Conservation (phyloP, 805 yeast species). For the Millerozyma acaciae region DNA sequence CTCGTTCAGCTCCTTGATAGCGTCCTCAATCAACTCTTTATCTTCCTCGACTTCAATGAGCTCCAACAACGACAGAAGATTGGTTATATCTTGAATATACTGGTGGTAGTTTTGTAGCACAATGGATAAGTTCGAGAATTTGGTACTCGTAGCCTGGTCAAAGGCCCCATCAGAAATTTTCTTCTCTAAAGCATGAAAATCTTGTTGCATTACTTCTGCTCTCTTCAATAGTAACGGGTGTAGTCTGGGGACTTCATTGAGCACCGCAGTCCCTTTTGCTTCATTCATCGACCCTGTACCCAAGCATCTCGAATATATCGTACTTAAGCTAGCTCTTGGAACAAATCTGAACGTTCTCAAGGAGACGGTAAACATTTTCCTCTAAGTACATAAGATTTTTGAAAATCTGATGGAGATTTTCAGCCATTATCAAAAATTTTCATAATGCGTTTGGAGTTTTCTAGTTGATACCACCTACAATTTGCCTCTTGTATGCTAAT, state of each 20-base stretch:
- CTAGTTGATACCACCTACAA: slow-evolving; percentile 3
- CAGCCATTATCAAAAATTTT: no score
- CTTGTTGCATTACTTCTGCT: slow-evolving; percentile 29
- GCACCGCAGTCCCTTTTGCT: neutral
- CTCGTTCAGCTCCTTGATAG: slow-evolving; percentile 52
- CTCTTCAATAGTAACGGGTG: slow-evolving; percentile 39
- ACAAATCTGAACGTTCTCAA: no score
- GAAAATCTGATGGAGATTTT: no score
- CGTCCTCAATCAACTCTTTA: slow-evolving; percentile 49
- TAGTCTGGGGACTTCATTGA: slow-evolving; percentile 18
- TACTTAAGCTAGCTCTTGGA: no score
- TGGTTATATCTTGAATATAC: slow-evolving; percentile 24
- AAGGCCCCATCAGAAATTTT: slow-evolving; percentile 26
- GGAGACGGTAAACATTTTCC: no score
- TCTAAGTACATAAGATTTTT: no score
- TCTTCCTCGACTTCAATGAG: slow-evolving; percentile 31
- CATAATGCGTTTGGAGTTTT: no score
- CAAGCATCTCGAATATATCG: no score
- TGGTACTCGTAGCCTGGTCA: slow-evolving; percentile 30
- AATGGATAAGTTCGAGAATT: slow-evolving; percentile 28
- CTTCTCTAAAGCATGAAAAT: slow-evolving; percentile 25
- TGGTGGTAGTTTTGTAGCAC: slow-evolving; percentile 29
- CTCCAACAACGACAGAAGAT: slow-evolving; percentile 22
- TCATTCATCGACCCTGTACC: no score
- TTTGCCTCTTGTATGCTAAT: no score